These are phyloP conservation scores for Aaosphaeria pasadenensis DNA, from an alignment of 2,329 filamentous ascomycete genomes.

Conservation along the genomic window DNA sequence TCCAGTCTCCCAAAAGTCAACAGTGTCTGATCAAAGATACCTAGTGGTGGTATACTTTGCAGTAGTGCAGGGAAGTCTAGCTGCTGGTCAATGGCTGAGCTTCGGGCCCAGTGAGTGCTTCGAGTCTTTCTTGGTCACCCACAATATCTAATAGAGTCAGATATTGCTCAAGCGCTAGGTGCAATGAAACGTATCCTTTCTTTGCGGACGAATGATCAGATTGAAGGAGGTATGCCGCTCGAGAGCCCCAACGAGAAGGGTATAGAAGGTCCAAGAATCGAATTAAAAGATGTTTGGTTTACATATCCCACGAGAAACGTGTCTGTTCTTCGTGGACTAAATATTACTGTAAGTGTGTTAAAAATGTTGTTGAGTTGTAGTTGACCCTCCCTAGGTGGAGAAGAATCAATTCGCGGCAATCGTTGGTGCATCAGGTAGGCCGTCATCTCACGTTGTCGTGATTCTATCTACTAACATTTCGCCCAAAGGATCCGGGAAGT, in stretches of 20 bases:
- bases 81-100: constrained; percentile 24
- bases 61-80: constrained; percentile 22
- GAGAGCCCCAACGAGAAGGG: too few species aligned
- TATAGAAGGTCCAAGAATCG: too few species aligned
- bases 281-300: too few species aligned
- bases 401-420: constrained; percentile 2
- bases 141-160: constrained; percentile 6
- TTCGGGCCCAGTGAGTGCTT: constrained; percentile 22
- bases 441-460: not conserved
- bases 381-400: too few species aligned
- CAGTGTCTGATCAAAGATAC: too few species aligned
- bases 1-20: too few species aligned
- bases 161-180: constrained; percentile 21
- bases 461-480: not conserved
- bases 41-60: constrained; percentile 22
- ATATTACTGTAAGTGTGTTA: too few species aligned
- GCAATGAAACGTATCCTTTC: constrained; percentile 20
- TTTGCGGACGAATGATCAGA: constrained; percentile 2
- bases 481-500: constrained; percentile 61
- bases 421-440: constrained; percentile 8
- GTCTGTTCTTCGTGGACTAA: too few species aligned
- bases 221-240: constrained; percentile 1
- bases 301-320: too few species aligned
- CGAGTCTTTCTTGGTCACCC: not conserved
- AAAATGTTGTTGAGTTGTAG: too few species aligned